These are phyloP conservation scores for Fraxinus angustifolia DNA, from an alignment of 305 asterid genomes.

Conservation along the genomic window DNA sequence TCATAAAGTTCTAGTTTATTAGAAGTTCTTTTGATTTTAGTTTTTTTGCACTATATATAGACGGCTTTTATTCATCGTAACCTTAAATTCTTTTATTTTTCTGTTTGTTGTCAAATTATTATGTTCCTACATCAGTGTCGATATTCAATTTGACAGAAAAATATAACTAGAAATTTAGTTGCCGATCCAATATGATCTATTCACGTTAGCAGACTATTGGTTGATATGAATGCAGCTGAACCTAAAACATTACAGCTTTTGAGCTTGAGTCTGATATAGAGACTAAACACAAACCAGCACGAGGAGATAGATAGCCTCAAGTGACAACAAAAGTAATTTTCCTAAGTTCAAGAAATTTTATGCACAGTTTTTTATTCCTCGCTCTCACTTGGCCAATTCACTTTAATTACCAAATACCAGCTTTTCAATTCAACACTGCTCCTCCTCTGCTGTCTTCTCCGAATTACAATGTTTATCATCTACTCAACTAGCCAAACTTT, in stretches of 20 bases:
- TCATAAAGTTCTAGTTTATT: background rate
- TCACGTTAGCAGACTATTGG: background rate
- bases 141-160: conserved; percentile 2
- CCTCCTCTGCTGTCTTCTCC: background rate
- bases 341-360: background rate
- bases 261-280: conserved; percentile 3
- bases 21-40: background rate
- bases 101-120: background rate
- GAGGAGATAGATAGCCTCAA: background rate
- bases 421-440: background rate
- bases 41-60: background rate
- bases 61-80: background rate
- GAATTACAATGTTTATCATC: background rate
- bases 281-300: background rate
- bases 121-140: background rate
- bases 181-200: background rate
- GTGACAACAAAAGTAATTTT: background rate
- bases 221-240: background rate
- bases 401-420: background rate
- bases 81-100: background rate
- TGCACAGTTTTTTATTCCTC: background rate
- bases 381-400: background rate
- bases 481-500: background rate
- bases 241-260: background rate
- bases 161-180: background rate